Evolutionary conservation across 2,329 filamentous ascomycete species (phyloP).

Genomic region (Grosmannia penicillata): DNA sequence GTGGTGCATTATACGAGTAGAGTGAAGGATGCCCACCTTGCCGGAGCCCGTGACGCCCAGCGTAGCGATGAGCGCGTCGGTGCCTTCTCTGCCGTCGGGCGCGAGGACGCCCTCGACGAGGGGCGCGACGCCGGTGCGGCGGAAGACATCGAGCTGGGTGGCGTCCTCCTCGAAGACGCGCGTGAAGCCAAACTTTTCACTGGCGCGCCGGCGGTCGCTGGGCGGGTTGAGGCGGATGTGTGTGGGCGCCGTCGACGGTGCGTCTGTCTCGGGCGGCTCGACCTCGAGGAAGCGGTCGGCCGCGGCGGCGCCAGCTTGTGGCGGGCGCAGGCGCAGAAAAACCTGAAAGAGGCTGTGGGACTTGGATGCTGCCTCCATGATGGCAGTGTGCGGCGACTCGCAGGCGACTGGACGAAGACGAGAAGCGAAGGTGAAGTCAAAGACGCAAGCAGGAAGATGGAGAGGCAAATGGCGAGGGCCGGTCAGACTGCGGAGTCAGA

Average conservation of each 20-base stretch:
- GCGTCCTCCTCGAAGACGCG: conserved; percentile 81
- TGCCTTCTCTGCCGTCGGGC: conserved; percentile 56
- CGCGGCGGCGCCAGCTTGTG: conserved; percentile 27
- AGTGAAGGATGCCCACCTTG: conserved; percentile 73
- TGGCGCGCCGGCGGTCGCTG: conserved; percentile 70
- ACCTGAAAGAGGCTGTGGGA: conserved; percentile 66
- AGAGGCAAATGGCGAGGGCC: too few species aligned
- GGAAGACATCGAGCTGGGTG: conserved; percentile 74
- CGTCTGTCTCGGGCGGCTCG: conserved; percentile 33
- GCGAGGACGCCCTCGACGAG: conserved; percentile 73
- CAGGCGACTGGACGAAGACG: neutral
- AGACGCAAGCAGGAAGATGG: conserved; percentile 1
- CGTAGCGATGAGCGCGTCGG: conserved; percentile 82
- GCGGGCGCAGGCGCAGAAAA: conserved; percentile 70
- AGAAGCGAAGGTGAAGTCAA: neutral
- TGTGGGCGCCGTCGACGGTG: conserved; percentile 31
- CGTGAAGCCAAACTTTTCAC: conserved; percentile 92
- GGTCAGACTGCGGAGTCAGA: too few species aligned
- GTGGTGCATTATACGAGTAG: too few species aligned
- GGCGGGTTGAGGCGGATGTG: conserved; percentile 70
- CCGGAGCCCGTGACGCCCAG: conserved; percentile 90
- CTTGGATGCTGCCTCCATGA: conserved; percentile 23
- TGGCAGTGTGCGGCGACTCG: too few species aligned
- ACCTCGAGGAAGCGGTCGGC: conserved; percentile 66
- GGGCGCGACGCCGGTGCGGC: conserved; percentile 58